Evolutionary conservation across 2,329 filamentous ascomycete species (phyloP).

Genomic region (Lomentospora prolificans): DNA sequence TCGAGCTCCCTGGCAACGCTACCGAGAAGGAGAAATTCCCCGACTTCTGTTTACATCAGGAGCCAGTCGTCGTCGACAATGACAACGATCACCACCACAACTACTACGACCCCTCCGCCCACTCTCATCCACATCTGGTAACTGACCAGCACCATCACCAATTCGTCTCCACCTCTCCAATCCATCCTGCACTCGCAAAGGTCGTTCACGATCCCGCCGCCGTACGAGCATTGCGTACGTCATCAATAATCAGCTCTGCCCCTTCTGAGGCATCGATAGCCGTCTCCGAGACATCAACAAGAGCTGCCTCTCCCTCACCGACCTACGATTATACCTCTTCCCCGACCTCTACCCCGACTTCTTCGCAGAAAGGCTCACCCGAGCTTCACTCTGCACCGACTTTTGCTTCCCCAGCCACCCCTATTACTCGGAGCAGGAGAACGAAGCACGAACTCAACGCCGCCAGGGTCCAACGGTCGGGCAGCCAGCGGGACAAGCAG

Average conservation of each 20-base stretch:
- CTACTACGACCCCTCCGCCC: constrained; percentile 7
- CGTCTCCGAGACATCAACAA: constrained; percentile 13
- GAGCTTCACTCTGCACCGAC: constrained; percentile 7
- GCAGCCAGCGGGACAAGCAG: constrained; percentile 24
- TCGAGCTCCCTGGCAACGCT: constrained; percentile 27
- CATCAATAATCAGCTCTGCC: constrained; percentile 15
- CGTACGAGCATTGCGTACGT: constrained; percentile 15
- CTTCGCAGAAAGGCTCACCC: constrained; percentile 8
- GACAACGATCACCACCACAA: constrained; percentile 9
- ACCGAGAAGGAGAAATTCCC: constrained; percentile 26
- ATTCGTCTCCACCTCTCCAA: constrained; percentile 6
- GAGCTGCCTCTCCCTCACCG: constrained; percentile 14
- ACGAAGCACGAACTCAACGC: constrained; percentile 41
- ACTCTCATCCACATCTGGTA: constrained; percentile 8
- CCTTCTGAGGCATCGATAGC: constrained; percentile 17
- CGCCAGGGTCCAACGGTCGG: constrained; percentile 35
- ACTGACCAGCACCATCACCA: constrained; percentile 6
- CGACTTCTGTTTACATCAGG: constrained; percentile 32
- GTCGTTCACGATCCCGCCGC: constrained; percentile 16
- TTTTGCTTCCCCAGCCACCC: constrained; percentile 13
- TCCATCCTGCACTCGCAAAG: constrained; percentile 4
- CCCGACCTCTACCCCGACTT: constrained; percentile 3
- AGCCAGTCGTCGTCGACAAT: constrained; percentile 4
- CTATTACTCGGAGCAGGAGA: constrained; percentile 28
- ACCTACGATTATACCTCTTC: constrained; percentile 11